Evolutionary conservation across 2,329 filamentous ascomycete genomes (phyloP), one percentile per base, ranked within the genome.

Genomic region (Talaromyces pinophilus): DNA sequence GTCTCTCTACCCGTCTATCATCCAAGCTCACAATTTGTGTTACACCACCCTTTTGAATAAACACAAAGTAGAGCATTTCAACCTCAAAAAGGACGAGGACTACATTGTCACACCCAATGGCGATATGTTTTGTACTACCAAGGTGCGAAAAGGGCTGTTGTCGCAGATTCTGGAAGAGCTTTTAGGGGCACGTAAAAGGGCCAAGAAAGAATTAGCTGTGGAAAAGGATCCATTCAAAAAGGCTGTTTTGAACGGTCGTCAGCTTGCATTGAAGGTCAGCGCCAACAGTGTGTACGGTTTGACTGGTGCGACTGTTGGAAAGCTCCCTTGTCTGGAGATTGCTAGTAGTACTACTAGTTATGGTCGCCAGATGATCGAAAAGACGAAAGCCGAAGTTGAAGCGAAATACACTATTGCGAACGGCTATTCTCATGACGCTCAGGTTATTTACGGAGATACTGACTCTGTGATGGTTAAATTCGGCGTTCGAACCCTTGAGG

Each of bases 381-480:
- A 90, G 81, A 98, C 95, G 0, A 98, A 97, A 79, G 86, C 90
- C n/a, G 95, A 98, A 76, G 95, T 99, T 6, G 94, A 98, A 79
- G 85, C 86, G 48, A 89, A 88, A 71, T 99, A 97, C 79, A 94
- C 87, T 59, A 93, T 97, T 65, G 92, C 92, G 60, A 98, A 99
- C 73, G 95, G 95, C 19, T 99, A 98, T 79, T 88, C 87, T 1
- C 92, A 98, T 77, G 92, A 99, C 77, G 95, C 95, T 0, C 89
- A 97, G 76, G 95, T 99, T 81, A 96, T 99, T 69, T 99, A 99
- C 72, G 95, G 95, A 82, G 95, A 99, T 79, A 99, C 95, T 1
- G 95, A 99, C 85, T 99, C 95, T 8, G 95, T 99, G 81, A 99
- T 99, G 95, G 94, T 99, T 68, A 98, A 97, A 75, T 99, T 99